Evolutionary conservation across 1,284 basidiomycete genomes (phyloP).

Genomic region (Boletus semigastroideus): DNA sequence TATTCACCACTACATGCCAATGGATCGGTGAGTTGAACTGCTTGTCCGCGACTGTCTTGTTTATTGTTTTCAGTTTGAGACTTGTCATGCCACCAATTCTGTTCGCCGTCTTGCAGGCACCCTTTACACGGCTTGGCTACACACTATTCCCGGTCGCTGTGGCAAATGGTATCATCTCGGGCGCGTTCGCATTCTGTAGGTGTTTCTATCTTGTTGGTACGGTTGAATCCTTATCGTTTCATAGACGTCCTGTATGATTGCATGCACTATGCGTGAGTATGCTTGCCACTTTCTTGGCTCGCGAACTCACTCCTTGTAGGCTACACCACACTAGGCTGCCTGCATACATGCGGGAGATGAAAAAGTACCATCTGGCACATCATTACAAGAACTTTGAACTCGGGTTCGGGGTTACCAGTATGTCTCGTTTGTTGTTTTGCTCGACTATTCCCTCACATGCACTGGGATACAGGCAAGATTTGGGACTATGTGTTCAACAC

Average conservation of each 20-base stretch:
- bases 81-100: slow-evolving; percentile 96
- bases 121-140: slow-evolving; percentile 90
- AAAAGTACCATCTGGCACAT: slow-evolving; percentile 98
- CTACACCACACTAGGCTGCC: slow-evolving; percentile 91
- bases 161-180: slow-evolving; percentile 93
- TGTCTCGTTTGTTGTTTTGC: slow-evolving; percentile 23
- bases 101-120: slow-evolving; percentile 78
- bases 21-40: slow-evolving; percentile 68
- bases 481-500: slow-evolving; percentile 97
- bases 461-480: slow-evolving; percentile 63
- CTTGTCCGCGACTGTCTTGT: not conserved
- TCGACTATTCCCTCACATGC: slow-evolving; percentile 1
- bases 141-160: slow-evolving; percentile 79
- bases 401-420: slow-evolving; percentile 95
- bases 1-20: slow-evolving; percentile 96
- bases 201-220: slow-evolving; percentile 14
- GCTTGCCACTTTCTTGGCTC: not conserved
- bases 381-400: slow-evolving; percentile 99
- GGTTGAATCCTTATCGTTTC: slow-evolving; percentile 2
- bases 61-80: slow-evolving; percentile 57
- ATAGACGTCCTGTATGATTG: slow-evolving; percentile 85
- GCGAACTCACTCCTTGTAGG: slow-evolving; percentile 36
- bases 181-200: slow-evolving; percentile 88
- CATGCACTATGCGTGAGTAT: slow-evolving; percentile 86
- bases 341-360: slow-evolving; percentile 86